phyloP scores from a whole-genome alignment of 169 alveolate genomes.

The Amoebophrya sp. region DNA sequence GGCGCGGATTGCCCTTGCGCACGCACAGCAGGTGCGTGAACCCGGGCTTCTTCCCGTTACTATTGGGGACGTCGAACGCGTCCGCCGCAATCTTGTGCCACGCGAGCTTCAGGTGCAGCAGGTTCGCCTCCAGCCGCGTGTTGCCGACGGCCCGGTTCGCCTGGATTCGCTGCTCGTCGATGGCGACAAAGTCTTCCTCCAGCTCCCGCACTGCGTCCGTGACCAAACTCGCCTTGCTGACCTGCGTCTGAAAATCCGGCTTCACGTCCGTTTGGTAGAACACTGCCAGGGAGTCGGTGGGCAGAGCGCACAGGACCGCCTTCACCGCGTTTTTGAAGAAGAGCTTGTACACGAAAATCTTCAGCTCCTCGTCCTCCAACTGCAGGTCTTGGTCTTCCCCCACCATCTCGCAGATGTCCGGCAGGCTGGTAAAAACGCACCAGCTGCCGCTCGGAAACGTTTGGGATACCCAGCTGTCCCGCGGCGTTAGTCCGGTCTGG shows the following conservation, averaged over 20 bases:
- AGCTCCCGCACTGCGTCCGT: background rate
- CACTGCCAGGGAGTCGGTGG: background rate
- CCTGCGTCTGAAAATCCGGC: background rate
- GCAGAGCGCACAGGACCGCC: background rate
- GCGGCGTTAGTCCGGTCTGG: no score
- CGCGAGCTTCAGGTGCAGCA: background rate
- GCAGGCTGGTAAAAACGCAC: background rate
- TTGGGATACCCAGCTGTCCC: no score
- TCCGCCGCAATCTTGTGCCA: background rate
- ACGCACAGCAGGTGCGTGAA: background rate
- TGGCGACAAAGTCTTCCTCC: background rate
- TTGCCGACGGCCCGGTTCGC: no score
- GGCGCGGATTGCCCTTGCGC: background rate
- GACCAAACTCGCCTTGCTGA: background rate
- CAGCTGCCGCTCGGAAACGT: background rate
- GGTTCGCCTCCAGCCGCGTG: background rate
- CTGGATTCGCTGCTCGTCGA: background rate
- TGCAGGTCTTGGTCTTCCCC: no score
- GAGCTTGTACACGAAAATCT: background rate
- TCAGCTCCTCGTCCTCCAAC: no score
- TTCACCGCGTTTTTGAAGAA: background rate
- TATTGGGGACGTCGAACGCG: background rate
- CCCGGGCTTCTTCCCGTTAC: background rate
- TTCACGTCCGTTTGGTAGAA: conserved; percentile 9
- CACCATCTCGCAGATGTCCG: background rate